phyloP scores from a whole-genome alignment of 257 asterid species.

The Knoxia roxburghii region DNA sequence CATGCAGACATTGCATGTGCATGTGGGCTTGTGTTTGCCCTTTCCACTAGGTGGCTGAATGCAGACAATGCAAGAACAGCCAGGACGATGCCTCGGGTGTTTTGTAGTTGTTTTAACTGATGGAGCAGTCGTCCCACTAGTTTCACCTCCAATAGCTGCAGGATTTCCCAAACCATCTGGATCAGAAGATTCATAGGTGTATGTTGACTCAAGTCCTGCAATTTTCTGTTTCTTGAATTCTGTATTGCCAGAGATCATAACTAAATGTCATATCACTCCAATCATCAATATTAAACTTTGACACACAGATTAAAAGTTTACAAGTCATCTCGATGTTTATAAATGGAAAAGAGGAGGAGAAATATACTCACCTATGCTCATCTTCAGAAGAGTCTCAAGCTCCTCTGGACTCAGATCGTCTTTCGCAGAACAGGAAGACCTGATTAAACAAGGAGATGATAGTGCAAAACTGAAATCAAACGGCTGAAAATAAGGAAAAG shows the following conservation, averaged over 20 bases:
- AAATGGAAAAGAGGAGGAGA: slow-evolving; percentile 5
- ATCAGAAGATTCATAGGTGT: slow-evolving; percentile 37
- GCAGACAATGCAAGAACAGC: slow-evolving; percentile 98
- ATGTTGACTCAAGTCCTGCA: slow-evolving; percentile 37
- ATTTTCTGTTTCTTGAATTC: slow-evolving; percentile 53
- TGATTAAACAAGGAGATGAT: slow-evolving; percentile 24
- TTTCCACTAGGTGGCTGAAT: slow-evolving; percentile 99
- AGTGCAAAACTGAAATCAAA: not conserved
- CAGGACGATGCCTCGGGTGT: slow-evolving; percentile 95
- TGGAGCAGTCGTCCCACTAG: slow-evolving; percentile 41
- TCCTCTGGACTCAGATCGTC: slow-evolving; percentile 64
- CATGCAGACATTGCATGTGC: slow-evolving; percentile 94
- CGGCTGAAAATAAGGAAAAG: not conserved
- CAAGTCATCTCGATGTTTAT: not conserved
- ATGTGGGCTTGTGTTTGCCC: slow-evolving; percentile 94
- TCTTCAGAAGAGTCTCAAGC: slow-evolving; percentile 68
- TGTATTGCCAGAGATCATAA: slow-evolving; percentile 17
- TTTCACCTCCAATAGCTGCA: slow-evolving; percentile 32
- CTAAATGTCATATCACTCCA: slow-evolving; percentile 6
- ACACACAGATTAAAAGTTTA: not conserved
- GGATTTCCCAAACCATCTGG: slow-evolving; percentile 36
- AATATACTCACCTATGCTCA: slow-evolving; percentile 54
- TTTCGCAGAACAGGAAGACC: slow-evolving; percentile 73
- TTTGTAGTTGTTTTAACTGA: slow-evolving; percentile 73
- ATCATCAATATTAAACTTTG: not conserved